Base-by-base conservation (phyloP, 176 grass and related monocot genomes). In the Urochloa ruziziensis region DNA sequence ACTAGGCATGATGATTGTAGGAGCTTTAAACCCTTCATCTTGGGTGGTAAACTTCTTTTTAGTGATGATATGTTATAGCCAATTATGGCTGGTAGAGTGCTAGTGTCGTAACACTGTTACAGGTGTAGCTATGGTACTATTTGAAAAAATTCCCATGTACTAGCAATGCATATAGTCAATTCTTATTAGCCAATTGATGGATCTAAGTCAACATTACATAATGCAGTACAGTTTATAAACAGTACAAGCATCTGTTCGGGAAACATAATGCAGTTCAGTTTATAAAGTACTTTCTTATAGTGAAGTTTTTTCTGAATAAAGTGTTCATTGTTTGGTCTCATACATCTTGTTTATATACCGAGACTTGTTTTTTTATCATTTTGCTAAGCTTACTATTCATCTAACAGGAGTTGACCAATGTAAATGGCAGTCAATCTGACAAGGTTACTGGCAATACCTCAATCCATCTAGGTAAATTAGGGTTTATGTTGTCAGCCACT, bases 361-460 rank as follows among this genome's bases (percentile, higher is more conserved):
- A 49, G 36, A 12, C 24, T 33, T 63, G 10, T 11, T 73, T 12
- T 58, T 2, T 54, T 52, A 33, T 73, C 63, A 24, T 40, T 12
- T 64, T 52, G 3, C 24, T 46, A 80, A 86, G 23, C 78, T 64
- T 70, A 35, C 63, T 67, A 54, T 76, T 66, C 32, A 30, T 71
- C 34, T 66, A 64, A 43, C 24, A 80, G 84, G 44, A 65, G 4
- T 40, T 6, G 57, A 73, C 4, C 19, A 16, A 54, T 17, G 73
- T 33, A 37, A 86, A 73, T 73, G 13, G n/a, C 33, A 65, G 67
- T 72, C 34, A 33, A 42, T 24, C 57, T 6, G 32, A 42, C 57
- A 40, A 2, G 21, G 42, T 37, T 52, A 51, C 51, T 28, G 54
- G 13, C 58, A 81, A 81, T 79, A 54, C 33, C n/a, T 62, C 87